Percentiles rank a stretch among this genome's conserved stretches.
Evolutionary conservation across 1,284 basidiomycete genomes (phyloP).

Genomic region (Rhodotorula sp.): DNA sequence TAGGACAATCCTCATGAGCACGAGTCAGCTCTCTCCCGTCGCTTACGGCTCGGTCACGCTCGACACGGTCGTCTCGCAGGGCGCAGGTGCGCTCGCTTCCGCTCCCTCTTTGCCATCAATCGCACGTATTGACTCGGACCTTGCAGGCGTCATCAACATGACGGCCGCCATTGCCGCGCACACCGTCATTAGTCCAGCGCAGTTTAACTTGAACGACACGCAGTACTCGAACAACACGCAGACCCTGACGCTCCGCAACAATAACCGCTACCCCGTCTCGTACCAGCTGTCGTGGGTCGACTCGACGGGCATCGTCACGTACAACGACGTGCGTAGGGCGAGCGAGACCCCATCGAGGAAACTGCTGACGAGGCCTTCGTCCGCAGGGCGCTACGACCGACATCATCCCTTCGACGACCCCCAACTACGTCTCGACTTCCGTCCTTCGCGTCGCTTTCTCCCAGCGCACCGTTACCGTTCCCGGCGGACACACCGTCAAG

Average conservation of each 20-base stretch:
- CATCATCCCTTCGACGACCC: conserved; percentile 18
- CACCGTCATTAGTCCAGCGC: conserved; percentile 59
- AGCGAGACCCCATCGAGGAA: background rate
- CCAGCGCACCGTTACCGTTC: conserved; percentile 3
- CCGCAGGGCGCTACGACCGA: conserved; percentile 19
- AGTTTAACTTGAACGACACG: conserved; percentile 69
- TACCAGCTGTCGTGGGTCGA: conserved; percentile 13
- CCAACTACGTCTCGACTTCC: conserved; percentile 3
- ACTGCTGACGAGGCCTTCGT: background rate
- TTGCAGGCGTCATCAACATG: conserved; percentile 62
- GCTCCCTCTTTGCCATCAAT: fast-evolving
- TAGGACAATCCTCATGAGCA: conserved; percentile 61
- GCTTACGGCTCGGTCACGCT: conserved; percentile 53
- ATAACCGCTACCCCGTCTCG: conserved; percentile 7
- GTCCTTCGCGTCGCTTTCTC: conserved; percentile 14
- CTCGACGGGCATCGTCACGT: conserved; percentile 13
- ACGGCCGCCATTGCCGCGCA: conserved; percentile 61
- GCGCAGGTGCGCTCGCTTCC: conserved; percentile 44
- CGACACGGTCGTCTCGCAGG: conserved; percentile 63
- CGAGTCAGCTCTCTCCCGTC: conserved; percentile 56
- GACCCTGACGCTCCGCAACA: conserved; percentile 47
- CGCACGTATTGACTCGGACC: background rate
- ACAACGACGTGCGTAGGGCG: conserved; percentile 17
- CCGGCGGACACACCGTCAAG: background rate
- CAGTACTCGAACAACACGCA: conserved; percentile 57